Conservation (phyloP, 495 filamentous ascomycete genomes). For the Penicillium parvum region DNA sequence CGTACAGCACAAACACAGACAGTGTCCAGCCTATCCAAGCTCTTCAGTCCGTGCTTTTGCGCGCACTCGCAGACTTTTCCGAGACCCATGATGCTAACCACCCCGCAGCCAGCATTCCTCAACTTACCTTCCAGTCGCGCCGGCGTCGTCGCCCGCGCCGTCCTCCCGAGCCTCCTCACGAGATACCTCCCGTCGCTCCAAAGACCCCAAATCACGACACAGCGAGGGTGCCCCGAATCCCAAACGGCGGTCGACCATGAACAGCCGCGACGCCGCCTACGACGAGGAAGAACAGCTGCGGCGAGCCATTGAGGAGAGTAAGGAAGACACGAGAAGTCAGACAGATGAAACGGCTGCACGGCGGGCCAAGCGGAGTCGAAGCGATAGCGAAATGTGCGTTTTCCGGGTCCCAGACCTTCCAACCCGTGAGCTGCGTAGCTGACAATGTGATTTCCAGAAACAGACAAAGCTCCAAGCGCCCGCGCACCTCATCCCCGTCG, state of each 20-base stretch:
- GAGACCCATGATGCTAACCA: conserved; percentile 23
- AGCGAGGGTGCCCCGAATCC: conserved; percentile 44
- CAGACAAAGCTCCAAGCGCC: conserved; percentile 59
- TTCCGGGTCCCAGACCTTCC: background rate
- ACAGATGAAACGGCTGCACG: conserved; percentile 47
- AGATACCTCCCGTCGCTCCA: conserved; percentile 44
- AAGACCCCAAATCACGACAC: conserved; percentile 44
- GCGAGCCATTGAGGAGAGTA: conserved; percentile 92
- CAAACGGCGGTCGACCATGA: conserved; percentile 95
- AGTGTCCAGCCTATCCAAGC: too few relatives aligned
- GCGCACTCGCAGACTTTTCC: background rate
- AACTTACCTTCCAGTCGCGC: conserved; percentile 61
- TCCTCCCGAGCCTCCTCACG: conserved; percentile 43
- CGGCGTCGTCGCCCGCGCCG: conserved; percentile 39
- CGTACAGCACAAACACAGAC: background rate
- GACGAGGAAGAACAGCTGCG: conserved; percentile 90
- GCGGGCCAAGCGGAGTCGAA: conserved; percentile 76
- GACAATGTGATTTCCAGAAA: conserved; percentile 35
- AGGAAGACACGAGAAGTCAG: conserved; percentile 55
- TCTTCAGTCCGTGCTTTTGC: background rate
- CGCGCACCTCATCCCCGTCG: conserved; percentile 70
- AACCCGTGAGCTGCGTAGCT: conserved; percentile 11
- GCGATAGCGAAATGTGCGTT: conserved; percentile 89
- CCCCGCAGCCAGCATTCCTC: conserved; percentile 58
- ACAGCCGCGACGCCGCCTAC: conserved; percentile 91